Evolutionary conservation across 2,329 filamentous ascomycete genomes (phyloP).

Genomic region (Ceratocystis harringtonii): DNA sequence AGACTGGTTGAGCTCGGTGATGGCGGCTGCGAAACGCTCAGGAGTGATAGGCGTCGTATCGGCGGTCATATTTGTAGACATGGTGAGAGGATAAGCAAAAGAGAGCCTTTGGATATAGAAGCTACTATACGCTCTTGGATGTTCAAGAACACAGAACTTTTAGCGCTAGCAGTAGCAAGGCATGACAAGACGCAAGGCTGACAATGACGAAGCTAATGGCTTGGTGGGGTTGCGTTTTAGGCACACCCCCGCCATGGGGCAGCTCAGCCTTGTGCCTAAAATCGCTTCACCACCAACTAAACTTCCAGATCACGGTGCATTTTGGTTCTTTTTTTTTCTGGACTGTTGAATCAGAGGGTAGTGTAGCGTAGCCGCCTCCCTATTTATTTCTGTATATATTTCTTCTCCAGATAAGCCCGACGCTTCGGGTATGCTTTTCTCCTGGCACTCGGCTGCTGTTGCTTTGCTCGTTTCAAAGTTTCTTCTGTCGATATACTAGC

Average conservation of each 20-base stretch:
- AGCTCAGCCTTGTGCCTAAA: slow-evolving; percentile 7
- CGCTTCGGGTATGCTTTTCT: not conserved
- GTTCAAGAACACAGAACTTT: too few species aligned
- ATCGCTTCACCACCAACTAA: not conserved
- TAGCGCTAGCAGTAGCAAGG: not conserved
- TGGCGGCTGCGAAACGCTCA: slow-evolving; percentile 48
- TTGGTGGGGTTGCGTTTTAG: slow-evolving; percentile 15
- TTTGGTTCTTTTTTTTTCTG: not conserved
- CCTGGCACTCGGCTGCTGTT: not conserved
- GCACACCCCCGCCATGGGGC: slow-evolving; percentile 12
- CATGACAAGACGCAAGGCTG: slow-evolving; percentile 4
- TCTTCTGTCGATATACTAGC: not conserved
- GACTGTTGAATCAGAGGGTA: not conserved
- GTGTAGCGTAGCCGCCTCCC: not conserved
- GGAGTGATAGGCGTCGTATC: slow-evolving; percentile 46
- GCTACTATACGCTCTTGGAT: too few species aligned
- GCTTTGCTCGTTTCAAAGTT: not conserved
- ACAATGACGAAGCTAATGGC: not conserved
- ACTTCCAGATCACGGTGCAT: not conserved
- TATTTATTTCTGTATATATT: not conserved
- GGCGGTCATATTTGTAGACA: slow-evolving; percentile 39
- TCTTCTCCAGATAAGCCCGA: not conserved
- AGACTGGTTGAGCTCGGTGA: slow-evolving; percentile 49
- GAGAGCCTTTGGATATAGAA: not conserved
- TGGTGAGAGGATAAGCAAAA: not conserved